phyloP scores from a whole-genome alignment of 78 protist genomes.

The Fonticula alba region DNA sequence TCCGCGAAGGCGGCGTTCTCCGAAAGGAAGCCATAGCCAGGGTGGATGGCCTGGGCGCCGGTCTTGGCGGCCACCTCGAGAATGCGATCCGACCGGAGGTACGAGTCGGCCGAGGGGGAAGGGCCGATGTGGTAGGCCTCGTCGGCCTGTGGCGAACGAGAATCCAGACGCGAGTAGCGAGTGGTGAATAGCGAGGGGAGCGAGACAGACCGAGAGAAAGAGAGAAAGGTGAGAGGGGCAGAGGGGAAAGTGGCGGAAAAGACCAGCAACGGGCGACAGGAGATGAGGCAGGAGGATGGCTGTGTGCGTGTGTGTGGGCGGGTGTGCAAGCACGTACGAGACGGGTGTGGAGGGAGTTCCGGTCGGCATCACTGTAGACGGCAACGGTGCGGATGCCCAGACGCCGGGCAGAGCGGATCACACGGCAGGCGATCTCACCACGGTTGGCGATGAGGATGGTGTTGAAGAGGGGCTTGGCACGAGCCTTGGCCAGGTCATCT shows the following conservation, averaged over 20 bases:
- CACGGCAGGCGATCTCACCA: constrained; percentile 96
- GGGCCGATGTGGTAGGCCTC: constrained; percentile 54
- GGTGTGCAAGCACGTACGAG: too few relatives aligned
- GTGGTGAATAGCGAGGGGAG: too few relatives aligned
- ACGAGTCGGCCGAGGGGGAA: constrained; percentile 52
- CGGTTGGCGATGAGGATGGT: constrained; percentile 88
- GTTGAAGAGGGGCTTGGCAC: constrained; percentile 21
- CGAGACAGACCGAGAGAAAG: too few relatives aligned
- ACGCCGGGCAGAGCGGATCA: constrained; percentile 58
- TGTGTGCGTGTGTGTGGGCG: too few relatives aligned
- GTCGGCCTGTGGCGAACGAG: constrained; percentile 10
- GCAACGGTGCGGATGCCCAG: constrained; percentile 91
- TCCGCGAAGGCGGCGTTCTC: constrained; percentile 66
- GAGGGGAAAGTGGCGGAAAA: too few relatives aligned
- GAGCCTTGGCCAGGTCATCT: too few relatives aligned
- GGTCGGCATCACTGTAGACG: constrained; percentile 76
- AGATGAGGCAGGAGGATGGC: too few relatives aligned
- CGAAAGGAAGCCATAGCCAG: constrained; percentile 92
- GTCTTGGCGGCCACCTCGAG: constrained; percentile 51
- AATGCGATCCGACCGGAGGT: constrained; percentile 64
- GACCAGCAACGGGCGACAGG: too few relatives aligned
- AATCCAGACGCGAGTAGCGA: too few relatives aligned
- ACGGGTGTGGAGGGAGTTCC: constrained; percentile 37
- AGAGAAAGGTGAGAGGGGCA: too few relatives aligned
- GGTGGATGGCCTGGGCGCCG: constrained; percentile 83